Evolutionary conservation across 352 stramenopile genomes (phyloP).

Genomic region (Pythium aphanidermatum): DNA sequence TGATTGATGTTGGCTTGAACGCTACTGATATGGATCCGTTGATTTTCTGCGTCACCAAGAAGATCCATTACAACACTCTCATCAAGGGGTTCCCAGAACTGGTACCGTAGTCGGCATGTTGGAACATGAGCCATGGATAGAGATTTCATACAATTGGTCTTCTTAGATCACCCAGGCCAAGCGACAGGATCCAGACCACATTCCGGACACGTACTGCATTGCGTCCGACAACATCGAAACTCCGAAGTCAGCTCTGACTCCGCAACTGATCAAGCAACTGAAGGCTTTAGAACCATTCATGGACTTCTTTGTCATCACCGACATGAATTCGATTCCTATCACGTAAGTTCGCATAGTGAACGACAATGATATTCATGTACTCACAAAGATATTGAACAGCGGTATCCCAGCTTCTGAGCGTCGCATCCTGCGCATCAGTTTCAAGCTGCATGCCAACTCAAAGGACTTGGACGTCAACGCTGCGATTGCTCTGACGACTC

Average conservation of each 20-base stretch:
- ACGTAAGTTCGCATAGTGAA: constrained; percentile 34
- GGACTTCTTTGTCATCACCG: constrained; percentile 72
- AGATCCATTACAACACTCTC: constrained; percentile 59
- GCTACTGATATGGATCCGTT: constrained; percentile 54
- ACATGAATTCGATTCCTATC: constrained; percentile 62
- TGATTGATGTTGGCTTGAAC: constrained; percentile 63
- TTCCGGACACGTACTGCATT: constrained; percentile 61
- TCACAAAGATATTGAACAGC: constrained; percentile 17
- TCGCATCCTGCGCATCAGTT: constrained; percentile 50
- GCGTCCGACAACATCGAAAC: constrained; percentile 58
- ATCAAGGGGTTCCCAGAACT: constrained; percentile 67
- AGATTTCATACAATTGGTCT: background rate
- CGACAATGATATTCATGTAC: background rate
- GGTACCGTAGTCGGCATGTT: constrained; percentile 20
- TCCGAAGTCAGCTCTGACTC: constrained; percentile 47
- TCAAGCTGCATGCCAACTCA: constrained; percentile 56
- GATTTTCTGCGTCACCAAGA: constrained; percentile 69
- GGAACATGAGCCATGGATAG: background rate
- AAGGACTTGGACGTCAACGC: constrained; percentile 53
- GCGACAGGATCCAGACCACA: constrained; percentile 42
- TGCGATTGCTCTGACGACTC: constrained; percentile 35
- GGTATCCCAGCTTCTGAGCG: constrained; percentile 62
- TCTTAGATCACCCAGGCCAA: constrained; percentile 61
- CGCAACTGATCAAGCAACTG: constrained; percentile 45
- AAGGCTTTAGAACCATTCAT: constrained; percentile 61